Evolutionary conservation across 2,329 filamentous ascomycete species (phyloP).

Genomic region (Colletotrichum euphorbiae): DNA sequence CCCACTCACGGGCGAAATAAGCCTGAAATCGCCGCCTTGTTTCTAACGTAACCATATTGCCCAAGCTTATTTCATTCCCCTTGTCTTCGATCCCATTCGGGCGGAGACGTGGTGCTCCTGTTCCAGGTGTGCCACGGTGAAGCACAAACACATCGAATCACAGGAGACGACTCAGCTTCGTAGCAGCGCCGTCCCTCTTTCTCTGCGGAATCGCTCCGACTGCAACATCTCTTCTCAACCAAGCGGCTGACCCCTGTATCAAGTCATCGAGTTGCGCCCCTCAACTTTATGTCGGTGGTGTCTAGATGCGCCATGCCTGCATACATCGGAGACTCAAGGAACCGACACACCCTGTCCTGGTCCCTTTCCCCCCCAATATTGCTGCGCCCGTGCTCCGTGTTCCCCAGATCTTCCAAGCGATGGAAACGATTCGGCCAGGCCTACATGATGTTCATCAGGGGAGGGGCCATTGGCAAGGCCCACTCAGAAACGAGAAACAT

Average conservation of each 20-base stretch:
- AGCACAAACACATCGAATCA: conserved; percentile 25
- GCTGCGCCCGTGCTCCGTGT: not conserved
- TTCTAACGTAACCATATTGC: conserved; percentile 6
- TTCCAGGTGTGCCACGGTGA: conserved; percentile 29
- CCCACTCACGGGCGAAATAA: not conserved
- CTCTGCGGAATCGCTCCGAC: conserved; percentile 19
- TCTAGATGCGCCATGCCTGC: conserved; percentile 8
- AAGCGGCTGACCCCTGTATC: conserved; percentile 20
- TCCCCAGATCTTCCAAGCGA: conserved; percentile 16
- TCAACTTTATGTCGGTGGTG: not conserved
- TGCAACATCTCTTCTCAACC: conserved; percentile 14
- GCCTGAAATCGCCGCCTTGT: conserved; percentile 7
- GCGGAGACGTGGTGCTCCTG: conserved; percentile 1
- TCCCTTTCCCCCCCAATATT: not conserved
- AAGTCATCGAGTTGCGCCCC: not conserved
- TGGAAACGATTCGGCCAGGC: not conserved
- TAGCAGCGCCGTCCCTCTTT: conserved; percentile 8
- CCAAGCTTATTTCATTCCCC: conserved; percentile 24
- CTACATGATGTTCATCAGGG: not conserved
- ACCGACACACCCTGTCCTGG: conserved; percentile 21
- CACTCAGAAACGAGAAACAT: conserved; percentile 21
- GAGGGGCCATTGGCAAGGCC: not conserved
- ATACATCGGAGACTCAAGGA: conserved; percentile 23
- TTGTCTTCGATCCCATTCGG: not conserved
- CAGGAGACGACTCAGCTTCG: conserved; percentile 4